These are phyloP conservation scores for Whalleya microplaca DNA, from an alignment of 2,329 filamentous ascomycete genomes.

Conservation along the genomic window DNA sequence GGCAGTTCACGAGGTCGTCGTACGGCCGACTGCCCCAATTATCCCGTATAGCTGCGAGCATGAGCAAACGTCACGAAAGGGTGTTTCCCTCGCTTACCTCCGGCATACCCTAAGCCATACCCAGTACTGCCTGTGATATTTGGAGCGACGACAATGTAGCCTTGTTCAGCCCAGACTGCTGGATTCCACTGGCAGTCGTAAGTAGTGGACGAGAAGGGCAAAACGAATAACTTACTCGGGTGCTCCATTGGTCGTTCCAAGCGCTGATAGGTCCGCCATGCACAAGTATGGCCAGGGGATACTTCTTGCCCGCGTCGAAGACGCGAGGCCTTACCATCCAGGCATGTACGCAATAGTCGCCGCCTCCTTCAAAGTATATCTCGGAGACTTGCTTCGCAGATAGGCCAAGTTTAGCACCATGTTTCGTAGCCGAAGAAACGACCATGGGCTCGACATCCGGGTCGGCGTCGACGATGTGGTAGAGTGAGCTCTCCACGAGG, in stretches of 20 bases:
- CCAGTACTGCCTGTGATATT: slow-evolving; percentile 62
- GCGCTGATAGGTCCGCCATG: slow-evolving; percentile 49
- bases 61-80: slow-evolving; percentile 18
- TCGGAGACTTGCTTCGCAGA: slow-evolving; percentile 43
- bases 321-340: slow-evolving; percentile 45
- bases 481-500: slow-evolving; percentile 44
- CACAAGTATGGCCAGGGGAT: slow-evolving; percentile 43
- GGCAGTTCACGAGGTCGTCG: slow-evolving; percentile 57
- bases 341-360: slow-evolving; percentile 42
- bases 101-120: slow-evolving; percentile 50
- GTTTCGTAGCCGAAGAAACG: slow-evolving; percentile 37
- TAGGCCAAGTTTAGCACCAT: slow-evolving; percentile 40
- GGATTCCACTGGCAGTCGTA: slow-evolving; percentile 51
- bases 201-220: neutral
- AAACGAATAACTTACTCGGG: slow-evolving; percentile 36
- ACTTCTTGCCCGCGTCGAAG: slow-evolving; percentile 42
- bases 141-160: slow-evolving; percentile 62
- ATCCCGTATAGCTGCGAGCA: slow-evolving; percentile 51
- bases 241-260: slow-evolving; percentile 59
- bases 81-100: slow-evolving; percentile 27
- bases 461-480: slow-evolving; percentile 39
- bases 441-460: slow-evolving; percentile 25
- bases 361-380: slow-evolving; percentile 45
- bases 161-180: slow-evolving; percentile 62
- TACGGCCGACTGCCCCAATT: slow-evolving; percentile 59